Evolutionary conservation across 2,329 filamentous ascomycete genomes (phyloP), one percentile per base, ranked within the genome.

Genomic region (Trichoderma koningii): DNA sequence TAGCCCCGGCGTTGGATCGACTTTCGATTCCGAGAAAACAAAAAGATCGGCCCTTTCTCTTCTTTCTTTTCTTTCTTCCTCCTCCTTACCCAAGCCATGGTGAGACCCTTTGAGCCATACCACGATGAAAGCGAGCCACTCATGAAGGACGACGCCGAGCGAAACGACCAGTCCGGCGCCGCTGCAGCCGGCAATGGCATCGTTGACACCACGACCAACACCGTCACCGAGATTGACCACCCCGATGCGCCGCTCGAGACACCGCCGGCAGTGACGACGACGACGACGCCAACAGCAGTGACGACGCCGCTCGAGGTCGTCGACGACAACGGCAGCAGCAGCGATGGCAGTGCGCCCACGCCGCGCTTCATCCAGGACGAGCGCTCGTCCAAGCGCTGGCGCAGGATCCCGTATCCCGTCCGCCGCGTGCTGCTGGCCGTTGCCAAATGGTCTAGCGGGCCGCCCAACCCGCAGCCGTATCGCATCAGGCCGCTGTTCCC

Each of bases 401-500:
- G 77, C 77, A 88, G 85, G 85, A 77, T 89, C 53, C 87, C 87
- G 1, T 84, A 83, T 69, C 81, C 83, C 14, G 74, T 83, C 44
- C 81, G 84, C 50, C 81, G 82, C 64, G 72, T 81, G 61, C 70
- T 75, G 55, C 79, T 75, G 60, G 76, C 78, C 55, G 71, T 79
- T 5, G 75, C 71, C 26, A 78, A 72, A 62, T 89, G 87, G 87
- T 77, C 81, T 12, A 73, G 77, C 51, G 87, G 87, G 0, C 87
- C 87, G 3, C 69, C 78, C n/a, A 80, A 80, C 38, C 83, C 86
- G 2, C 79, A 78, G 56, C 76, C 73, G 2, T 73, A 75, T 67
- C 76, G 66, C 66, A 88, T 90, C 71, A 76, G 78, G 52, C 86
- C 87, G 0, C 67, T 91, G 63, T 85, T 93, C 59, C 89, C 90